A percentile compares a stretch with the other conserved stretches of the same genome.
phyloP scores from a whole-genome alignment of 176 grass and related monocot species.

The Ampelocalamus luodianensis region DNA sequence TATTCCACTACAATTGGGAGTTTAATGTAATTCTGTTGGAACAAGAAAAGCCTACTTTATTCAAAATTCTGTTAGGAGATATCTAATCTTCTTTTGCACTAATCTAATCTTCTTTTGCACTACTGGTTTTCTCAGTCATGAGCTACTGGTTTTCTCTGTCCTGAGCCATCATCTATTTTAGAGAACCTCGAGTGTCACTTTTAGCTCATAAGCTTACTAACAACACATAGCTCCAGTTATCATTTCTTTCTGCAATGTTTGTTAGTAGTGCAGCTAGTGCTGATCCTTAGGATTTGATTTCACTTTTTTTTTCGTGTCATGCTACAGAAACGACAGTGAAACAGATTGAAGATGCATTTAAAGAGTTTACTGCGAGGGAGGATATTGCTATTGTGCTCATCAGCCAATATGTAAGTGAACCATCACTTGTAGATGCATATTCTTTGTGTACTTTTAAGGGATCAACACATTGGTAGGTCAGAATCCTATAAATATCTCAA shows the following conservation, averaged over 20 bases:
- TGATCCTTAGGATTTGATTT: background rate
- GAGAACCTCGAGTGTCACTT: background rate
- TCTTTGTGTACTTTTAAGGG: background rate
- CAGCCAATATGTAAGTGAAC: constrained; percentile 80
- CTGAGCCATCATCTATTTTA: constrained; percentile 1
- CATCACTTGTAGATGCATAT: background rate
- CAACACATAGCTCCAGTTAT: background rate
- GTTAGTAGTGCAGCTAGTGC: background rate
- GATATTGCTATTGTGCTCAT: constrained; percentile 84
- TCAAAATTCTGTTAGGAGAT: constrained; percentile 3
- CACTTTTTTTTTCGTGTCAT: background rate
- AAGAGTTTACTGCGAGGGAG: constrained; percentile 77
- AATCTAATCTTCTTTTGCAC: background rate
- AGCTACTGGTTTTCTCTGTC: constrained; percentile 15
- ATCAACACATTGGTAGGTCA: background rate
- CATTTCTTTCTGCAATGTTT: background rate
- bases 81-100: background rate
- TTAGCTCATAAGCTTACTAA: background rate
- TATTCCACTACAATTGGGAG: background rate
- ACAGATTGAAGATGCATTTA: constrained; percentile 84
- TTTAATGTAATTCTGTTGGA: background rate
- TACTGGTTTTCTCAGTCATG: background rate
- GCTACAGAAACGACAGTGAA: constrained; percentile 80
- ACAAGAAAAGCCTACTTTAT: background rate
- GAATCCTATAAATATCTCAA: background rate